A percentile compares a stretch with the other conserved stretches of the same genome.
Conservation (phyloP, 176 grass and related monocot species). For the Elaeis guineensis region DNA sequence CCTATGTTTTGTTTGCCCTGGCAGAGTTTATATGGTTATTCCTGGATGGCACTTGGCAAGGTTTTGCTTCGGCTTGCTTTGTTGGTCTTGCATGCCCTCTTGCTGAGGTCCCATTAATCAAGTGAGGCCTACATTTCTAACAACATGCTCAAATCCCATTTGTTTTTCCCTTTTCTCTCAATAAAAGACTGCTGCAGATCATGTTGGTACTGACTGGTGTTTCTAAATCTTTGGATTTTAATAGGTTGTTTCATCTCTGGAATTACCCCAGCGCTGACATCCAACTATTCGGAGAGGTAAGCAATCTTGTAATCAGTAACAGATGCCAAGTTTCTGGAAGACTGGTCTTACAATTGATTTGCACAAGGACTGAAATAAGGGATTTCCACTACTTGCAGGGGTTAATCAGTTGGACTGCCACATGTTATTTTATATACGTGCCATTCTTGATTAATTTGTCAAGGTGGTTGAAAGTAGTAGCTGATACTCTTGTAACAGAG, state of each 20-base stretch:
- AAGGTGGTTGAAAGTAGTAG: constrained; percentile 38
- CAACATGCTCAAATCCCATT: too few species aligned
- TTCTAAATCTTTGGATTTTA: not conserved
- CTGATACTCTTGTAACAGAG: constrained; percentile 4
- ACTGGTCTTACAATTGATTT: not conserved
- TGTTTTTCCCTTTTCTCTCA: not conserved
- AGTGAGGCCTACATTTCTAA: constrained; percentile 26
- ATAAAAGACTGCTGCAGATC: not conserved
- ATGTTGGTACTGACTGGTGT: not conserved
- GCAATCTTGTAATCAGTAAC: not conserved
- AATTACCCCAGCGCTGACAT: constrained; percentile 82
- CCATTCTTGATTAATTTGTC: constrained; percentile 82
- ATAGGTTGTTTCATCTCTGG: constrained; percentile 70
- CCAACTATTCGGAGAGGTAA: constrained; percentile 62
- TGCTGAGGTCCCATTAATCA: constrained; percentile 80
- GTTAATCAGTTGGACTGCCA: constrained; percentile 80
- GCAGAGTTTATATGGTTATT: constrained; percentile 68
- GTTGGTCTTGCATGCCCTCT: constrained; percentile 61
- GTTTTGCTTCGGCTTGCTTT: constrained; percentile 82
- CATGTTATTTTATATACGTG: constrained; percentile 87
- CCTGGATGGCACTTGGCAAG: constrained; percentile 71
- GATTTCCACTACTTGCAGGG: constrained; percentile 41
- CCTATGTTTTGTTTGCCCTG: constrained; percentile 52
- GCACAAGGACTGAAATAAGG: not conserved
- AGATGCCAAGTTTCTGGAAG: not conserved